These are phyloP conservation scores for Cymbopogon flexuosus DNA, from an alignment of 202 grass and related monocot species.

Conservation along the genomic window DNA sequence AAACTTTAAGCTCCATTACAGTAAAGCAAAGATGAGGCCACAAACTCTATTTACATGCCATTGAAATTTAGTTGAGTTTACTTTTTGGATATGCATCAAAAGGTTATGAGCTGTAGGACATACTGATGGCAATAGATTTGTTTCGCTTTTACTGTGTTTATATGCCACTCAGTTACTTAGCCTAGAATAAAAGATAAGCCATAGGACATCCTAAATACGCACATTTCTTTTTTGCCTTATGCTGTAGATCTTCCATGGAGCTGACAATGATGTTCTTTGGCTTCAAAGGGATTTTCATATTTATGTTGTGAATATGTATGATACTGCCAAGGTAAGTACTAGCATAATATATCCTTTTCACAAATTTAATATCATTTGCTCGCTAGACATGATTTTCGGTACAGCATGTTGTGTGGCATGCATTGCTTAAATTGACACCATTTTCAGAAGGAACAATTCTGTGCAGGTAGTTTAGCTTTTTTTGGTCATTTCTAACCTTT, in stretches of 20 bases:
- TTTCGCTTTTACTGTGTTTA: neutral
- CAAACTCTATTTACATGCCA: neutral
- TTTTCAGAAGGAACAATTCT: slow-evolving; percentile 6
- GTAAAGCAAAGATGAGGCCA: neutral
- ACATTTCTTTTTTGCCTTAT: slow-evolving; percentile 21
- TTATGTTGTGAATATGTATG: slow-evolving; percentile 97
- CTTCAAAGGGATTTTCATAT: slow-evolving; percentile 98
- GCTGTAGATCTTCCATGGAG: slow-evolving; percentile 81
- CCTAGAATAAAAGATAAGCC: neutral
- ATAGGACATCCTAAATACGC: neutral
- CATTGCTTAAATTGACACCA: neutral
- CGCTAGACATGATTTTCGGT: no score
- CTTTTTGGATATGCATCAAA: neutral
- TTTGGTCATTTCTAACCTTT: neutral
- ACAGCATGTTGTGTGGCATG: neutral
- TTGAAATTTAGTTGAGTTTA: neutral
- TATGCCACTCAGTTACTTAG: slow-evolving; percentile 10
- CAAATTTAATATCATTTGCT: neutral
- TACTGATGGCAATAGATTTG: neutral
- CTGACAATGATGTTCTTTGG: slow-evolving; percentile 97
- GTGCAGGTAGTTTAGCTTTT: neutral
- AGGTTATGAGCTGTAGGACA: neutral
- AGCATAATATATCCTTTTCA: neutral
- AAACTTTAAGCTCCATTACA: slow-evolving; percentile 23
- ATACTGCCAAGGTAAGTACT: slow-evolving; percentile 76